phyloP scores from a whole-genome alignment of 345 rosid genomes.

The Punica granatum region DNA sequence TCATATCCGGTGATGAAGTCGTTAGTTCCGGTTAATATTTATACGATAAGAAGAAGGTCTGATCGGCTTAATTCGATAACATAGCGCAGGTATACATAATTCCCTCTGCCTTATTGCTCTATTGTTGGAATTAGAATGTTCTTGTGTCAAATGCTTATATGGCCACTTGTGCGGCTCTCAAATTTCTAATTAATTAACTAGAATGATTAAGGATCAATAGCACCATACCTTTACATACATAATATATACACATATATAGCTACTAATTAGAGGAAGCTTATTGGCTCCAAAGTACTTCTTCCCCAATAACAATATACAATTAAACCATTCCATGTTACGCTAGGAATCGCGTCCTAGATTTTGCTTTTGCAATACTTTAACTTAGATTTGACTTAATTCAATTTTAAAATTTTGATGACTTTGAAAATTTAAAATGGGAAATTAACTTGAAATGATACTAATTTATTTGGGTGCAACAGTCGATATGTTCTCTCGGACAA shows the following conservation, averaged over 20 bases:
- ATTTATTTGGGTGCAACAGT: too few species aligned
- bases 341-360: neutral
- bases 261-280: neutral
- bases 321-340: neutral
- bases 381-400: too few species aligned
- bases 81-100: conserved; percentile 18
- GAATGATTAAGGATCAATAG: neutral
- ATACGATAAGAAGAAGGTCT: too few species aligned
- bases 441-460: too few species aligned
- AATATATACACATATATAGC: too few species aligned
- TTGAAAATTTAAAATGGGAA: too few species aligned
- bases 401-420: too few species aligned
- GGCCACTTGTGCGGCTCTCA: conserved; percentile 14
- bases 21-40: too few species aligned
- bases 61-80: too few species aligned
- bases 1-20: too few species aligned
- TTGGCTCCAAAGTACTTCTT: neutral
- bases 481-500: too few species aligned
- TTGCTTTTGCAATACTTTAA: too few species aligned
- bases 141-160: neutral
- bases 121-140: neutral
- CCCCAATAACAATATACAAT: neutral
- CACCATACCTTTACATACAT: neutral
- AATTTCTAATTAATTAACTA: neutral
- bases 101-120: neutral